A percentile compares a stretch with the other conserved stretches of the same genome.
phyloP scores from a whole-genome alignment of 2,329 filamentous ascomycete genomes.

The Drechslerella coelobrocha region DNA sequence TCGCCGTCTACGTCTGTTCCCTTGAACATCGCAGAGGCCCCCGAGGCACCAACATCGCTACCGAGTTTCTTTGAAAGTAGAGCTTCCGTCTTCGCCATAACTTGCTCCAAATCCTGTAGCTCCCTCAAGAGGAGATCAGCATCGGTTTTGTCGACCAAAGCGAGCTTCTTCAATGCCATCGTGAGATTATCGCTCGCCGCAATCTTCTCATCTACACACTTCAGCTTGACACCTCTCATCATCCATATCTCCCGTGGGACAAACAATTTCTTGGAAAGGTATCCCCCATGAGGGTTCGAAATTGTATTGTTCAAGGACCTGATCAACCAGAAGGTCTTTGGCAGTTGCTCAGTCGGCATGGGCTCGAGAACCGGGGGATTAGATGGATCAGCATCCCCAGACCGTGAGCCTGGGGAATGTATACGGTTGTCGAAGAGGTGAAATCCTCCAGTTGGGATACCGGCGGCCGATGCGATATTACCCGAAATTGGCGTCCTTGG shows the following conservation, averaged over 20 bases:
- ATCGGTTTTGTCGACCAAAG: slow-evolving; percentile 83
- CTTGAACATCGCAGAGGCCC: slow-evolving; percentile 71
- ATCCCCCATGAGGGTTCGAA: slow-evolving; percentile 87
- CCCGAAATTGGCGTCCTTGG: slow-evolving; percentile 45
- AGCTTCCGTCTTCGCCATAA: slow-evolving; percentile 84
- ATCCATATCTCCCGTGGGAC: slow-evolving; percentile 91
- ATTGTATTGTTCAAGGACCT: slow-evolving; percentile 91
- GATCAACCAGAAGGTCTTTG: slow-evolving; percentile 99
- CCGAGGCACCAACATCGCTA: slow-evolving; percentile 86
- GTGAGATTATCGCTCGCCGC: slow-evolving; percentile 89
- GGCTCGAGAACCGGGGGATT: slow-evolving; percentile 81
- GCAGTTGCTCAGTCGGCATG: slow-evolving; percentile 83
- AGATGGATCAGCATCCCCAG: slow-evolving; percentile 67
- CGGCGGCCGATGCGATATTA: slow-evolving; percentile 61
- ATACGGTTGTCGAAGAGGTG: slow-evolving; percentile 86
- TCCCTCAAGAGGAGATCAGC: slow-evolving; percentile 92
- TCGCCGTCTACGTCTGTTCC: slow-evolving; percentile 66
- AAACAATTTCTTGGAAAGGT: slow-evolving; percentile 88
- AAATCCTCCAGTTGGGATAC: slow-evolving; percentile 70
- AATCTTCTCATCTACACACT: slow-evolving; percentile 90
- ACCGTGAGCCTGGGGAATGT: slow-evolving; percentile 68
- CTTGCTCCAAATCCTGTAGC: slow-evolving; percentile 84
- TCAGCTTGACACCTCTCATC: slow-evolving; percentile 91
- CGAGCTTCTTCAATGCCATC: slow-evolving; percentile 82
- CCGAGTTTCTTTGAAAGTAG: slow-evolving; percentile 82